Evolutionary conservation across 2,329 filamentous ascomycete species (phyloP), one percentile per base, ranked within the genome.

Genomic region (Macrophomina pseudophaseolina): DNA sequence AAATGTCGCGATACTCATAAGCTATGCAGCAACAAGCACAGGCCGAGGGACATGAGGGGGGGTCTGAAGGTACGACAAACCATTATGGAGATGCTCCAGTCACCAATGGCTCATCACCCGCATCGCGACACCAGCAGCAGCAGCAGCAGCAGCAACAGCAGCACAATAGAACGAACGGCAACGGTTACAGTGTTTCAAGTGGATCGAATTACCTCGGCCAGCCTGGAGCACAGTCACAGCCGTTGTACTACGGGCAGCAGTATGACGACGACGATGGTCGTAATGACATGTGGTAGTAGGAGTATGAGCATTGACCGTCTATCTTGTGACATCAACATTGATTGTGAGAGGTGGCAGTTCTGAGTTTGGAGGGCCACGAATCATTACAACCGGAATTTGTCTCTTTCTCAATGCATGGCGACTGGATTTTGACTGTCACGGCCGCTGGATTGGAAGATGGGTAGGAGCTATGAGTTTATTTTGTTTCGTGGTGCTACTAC

Each of bases 251-350:
- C 33, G 72, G 69, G 12, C 66, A 63, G 32, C 42, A 60, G 46
- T 72, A 74, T 9, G 59, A 66, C 5, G 65, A 66, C 6, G 65
- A 66, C 70, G 74, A 71, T 35, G 72, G 74, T 64, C 74, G 78
- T 40, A 75, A 78, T 58, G 76, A 79, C 14, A 79, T 79, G 77
- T 79, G 77, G 77, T 79, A 68, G 58, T 40, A 12, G 42, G 30
- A 38, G 30, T 16, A 54, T 51, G 52, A 38, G 30, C 63, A 40
- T 49, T 18, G 32, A 14, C 40, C 42, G 28, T 58, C 33, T 32
- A 38, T 9, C 51, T 16, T 9, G 2, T 11, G 49, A 30, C 42
- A 14, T 56, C 28, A 23, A 5, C 38, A 42, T 6, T 23, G 51
- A 18, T 11, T 14, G 6, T 12, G 12, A 30, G 11, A 12, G 51